These are phyloP conservation scores for Trematosphaeria pertusa DNA, from an alignment of 2,329 filamentous ascomycete genomes.

Conservation along the genomic window DNA sequence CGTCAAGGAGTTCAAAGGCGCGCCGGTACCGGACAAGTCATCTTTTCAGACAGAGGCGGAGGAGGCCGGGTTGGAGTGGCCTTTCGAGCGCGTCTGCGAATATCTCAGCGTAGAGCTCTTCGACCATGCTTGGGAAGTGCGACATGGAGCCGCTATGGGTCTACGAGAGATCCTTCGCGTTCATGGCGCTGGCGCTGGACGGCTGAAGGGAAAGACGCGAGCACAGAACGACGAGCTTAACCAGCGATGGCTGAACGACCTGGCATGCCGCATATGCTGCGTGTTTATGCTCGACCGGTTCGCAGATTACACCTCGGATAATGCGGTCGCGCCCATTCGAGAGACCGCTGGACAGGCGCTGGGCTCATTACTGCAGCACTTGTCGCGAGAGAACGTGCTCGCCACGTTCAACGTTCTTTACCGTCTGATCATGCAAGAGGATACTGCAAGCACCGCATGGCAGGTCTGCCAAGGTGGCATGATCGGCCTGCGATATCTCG, in stretches of 20 bases:
- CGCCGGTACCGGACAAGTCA: slow-evolving; percentile 80
- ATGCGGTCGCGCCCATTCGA: slow-evolving; percentile 92
- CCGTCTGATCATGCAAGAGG: slow-evolving; percentile 89
- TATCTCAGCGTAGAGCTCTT: slow-evolving; percentile 94
- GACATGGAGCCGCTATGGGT: slow-evolving; percentile 95
- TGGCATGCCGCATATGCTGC: slow-evolving; percentile 92
- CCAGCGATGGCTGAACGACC: slow-evolving; percentile 86
- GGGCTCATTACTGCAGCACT: slow-evolving; percentile 84
- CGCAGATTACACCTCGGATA: slow-evolving; percentile 97
- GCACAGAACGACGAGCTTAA: slow-evolving; percentile 81
- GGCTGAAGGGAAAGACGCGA: slow-evolving; percentile 72
- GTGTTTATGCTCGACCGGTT: slow-evolving; percentile 98
- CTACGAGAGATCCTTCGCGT: slow-evolving; percentile 88
- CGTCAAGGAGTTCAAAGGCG: slow-evolving; percentile 93
- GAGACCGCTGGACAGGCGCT: slow-evolving; percentile 95
- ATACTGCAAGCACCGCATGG: slow-evolving; percentile 80
- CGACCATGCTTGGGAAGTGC: slow-evolving; percentile 91
- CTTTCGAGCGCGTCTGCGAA: slow-evolving; percentile 91
- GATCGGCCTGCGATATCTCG: slow-evolving; percentile 93
- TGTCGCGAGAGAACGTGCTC: slow-evolving; percentile 80
- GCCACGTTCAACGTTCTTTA: slow-evolving; percentile 85
- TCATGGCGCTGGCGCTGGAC: slow-evolving; percentile 89
- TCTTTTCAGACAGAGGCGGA: slow-evolving; percentile 80
- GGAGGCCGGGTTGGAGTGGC: slow-evolving; percentile 85
- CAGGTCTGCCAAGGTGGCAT: slow-evolving; percentile 97